Percentiles rank a stretch among this genome's conserved stretches.
phyloP scores from a whole-genome alignment of 2,329 filamentous ascomycete genomes.

The Balansia obtecta region DNA sequence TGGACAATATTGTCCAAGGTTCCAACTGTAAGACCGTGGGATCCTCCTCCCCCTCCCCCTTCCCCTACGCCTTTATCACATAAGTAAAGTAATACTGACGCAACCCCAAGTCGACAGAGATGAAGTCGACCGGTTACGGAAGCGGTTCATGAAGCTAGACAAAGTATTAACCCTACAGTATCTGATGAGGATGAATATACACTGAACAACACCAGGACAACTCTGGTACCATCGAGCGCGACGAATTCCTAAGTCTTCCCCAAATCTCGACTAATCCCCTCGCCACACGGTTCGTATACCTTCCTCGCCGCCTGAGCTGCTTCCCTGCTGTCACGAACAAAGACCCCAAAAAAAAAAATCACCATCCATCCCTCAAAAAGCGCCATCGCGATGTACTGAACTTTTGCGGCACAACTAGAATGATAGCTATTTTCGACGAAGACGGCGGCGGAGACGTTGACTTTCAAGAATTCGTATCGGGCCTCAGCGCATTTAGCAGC shows the following conservation, averaged over 20 bases:
- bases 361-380: neutral
- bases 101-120: constrained; percentile 70
- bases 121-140: constrained; percentile 88
- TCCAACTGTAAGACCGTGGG: constrained; percentile 64
- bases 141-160: constrained; percentile 98
- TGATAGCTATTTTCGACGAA: constrained; percentile 99
- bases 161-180: constrained; percentile 53
- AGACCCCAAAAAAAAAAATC: neutral
- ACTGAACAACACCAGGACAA: constrained; percentile 56
- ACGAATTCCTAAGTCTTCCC: constrained; percentile 92
- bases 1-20: constrained; percentile 92
- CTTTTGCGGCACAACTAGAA: constrained; percentile 35
- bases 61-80: constrained; percentile 2
- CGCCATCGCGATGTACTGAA: neutral
- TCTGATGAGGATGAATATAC: too few species aligned
- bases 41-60: too few species aligned
- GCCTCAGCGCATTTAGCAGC: constrained; percentile 87
- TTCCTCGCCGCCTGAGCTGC: neutral
- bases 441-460: constrained; percentile 96
- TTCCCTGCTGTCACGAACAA: neutral
- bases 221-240: constrained; percentile 94
- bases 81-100: constrained; percentile 5
- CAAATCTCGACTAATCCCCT: constrained; percentile 97
- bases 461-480: constrained; percentile 96
- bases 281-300: constrained; percentile 61